Percentiles rank a stretch among this genome's conserved stretches.
These are phyloP conservation scores for Talaromyces funiculosus DNA, from an alignment of 2,329 filamentous ascomycete genomes.

Conservation along the genomic window DNA sequence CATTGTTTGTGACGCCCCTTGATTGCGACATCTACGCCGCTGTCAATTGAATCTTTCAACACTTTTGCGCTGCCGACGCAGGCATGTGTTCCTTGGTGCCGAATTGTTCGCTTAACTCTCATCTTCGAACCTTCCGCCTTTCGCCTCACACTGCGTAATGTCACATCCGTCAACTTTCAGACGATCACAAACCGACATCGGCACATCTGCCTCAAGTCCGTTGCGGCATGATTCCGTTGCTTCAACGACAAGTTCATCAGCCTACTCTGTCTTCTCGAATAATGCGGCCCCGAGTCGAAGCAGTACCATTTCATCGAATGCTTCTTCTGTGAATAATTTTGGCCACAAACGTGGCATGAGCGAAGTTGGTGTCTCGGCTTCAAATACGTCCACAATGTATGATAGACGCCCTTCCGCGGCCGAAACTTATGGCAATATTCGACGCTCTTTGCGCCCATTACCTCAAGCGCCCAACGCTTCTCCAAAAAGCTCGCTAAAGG, in stretches of 20 bases:
- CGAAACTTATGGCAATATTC: conserved; percentile 64
- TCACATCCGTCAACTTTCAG: conserved; percentile 33
- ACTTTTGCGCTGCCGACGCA: conserved; percentile 27
- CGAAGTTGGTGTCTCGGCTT: conserved; percentile 57
- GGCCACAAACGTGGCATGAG: conserved; percentile 71
- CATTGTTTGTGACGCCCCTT: conserved; percentile 8
- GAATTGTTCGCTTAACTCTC: conserved; percentile 21
- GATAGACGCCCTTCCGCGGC: conserved; percentile 44
- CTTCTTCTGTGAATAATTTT: conserved; percentile 44
- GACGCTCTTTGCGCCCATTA: conserved; percentile 71
- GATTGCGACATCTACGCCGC: conserved; percentile 12
- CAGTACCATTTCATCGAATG: conserved; percentile 67
- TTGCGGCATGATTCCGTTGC: conserved; percentile 51
- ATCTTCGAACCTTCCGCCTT: conserved; percentile 26
- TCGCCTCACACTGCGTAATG: conserved; percentile 32
- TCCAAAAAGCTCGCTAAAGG: conserved; percentile 30
- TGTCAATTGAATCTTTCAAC: not conserved
- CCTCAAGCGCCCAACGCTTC: conserved; percentile 57
- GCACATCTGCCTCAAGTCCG: conserved; percentile 42
- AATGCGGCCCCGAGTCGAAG: conserved; percentile 52
- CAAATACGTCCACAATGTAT: conserved; percentile 24
- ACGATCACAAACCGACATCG: conserved; percentile 35
- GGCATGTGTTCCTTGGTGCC: conserved; percentile 37
- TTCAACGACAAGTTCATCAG: conserved; percentile 50
- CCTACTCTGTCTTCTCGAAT: conserved; percentile 46